Conservation (phyloP, 2,329 filamentous ascomycete species). For the Colletotrichum somersetense region DNA sequence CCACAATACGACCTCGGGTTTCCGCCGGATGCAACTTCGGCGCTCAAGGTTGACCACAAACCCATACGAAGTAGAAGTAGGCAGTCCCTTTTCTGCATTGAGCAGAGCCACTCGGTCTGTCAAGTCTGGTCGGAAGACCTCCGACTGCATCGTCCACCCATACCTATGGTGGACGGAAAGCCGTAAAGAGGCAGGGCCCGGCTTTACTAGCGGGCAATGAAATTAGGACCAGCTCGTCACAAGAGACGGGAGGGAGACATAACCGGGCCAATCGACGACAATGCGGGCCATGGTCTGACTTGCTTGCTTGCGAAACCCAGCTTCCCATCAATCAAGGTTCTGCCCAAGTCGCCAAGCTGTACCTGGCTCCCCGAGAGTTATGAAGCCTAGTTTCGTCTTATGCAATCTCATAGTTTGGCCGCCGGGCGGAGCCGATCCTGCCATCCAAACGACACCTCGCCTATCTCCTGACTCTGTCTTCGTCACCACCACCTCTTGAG, state of each 20-base stretch:
- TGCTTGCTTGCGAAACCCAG: background rate
- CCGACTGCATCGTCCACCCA: background rate
- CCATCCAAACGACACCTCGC: constrained; percentile 11
- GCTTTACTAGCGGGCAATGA: background rate
- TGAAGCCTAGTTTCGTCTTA: constrained; percentile 1
- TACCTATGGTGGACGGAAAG: background rate
- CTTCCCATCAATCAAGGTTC: constrained; percentile 22
- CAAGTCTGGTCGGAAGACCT: background rate
- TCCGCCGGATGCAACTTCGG: constrained; percentile 12
- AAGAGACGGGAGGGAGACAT: constrained; percentile 12
- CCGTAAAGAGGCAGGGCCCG: background rate
- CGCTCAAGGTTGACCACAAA: constrained; percentile 5
- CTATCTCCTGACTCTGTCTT: constrained; percentile 2
- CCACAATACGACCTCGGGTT: constrained; percentile 7
- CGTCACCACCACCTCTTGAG: background rate
- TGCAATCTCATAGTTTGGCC: background rate
- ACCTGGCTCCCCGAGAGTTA: constrained; percentile 2
- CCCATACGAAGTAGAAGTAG: background rate
- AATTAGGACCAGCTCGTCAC: constrained; percentile 12
- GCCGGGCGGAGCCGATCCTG: background rate
- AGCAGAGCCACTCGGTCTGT: background rate
- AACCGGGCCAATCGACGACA: constrained; percentile 23
- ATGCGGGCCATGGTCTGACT: constrained; percentile 11
- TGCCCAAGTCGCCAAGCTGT: constrained; percentile 1
- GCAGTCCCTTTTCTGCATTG: background rate